These are phyloP conservation scores for Dipodascopsis tothii DNA, from an alignment of 805 yeast species.

Conservation along the genomic window DNA sequence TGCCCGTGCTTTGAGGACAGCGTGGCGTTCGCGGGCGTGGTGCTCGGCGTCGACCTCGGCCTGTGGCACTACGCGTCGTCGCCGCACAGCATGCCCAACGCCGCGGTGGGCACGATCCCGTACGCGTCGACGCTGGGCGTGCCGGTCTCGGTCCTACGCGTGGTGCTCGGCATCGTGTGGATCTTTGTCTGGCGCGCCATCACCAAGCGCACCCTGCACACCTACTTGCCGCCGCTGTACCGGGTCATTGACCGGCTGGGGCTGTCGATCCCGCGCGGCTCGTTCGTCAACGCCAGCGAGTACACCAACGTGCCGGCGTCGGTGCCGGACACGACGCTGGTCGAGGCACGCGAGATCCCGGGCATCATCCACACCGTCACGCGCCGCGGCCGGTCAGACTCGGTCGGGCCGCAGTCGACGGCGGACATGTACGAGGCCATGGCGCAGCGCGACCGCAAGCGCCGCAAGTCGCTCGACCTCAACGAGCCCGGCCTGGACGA, in stretches of 20 bases:
- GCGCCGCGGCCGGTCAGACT: constrained; percentile 30
- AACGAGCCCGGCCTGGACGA: neutral
- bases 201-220: constrained; percentile 59
- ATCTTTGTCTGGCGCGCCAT: constrained; percentile 68
- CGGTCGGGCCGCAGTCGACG: constrained; percentile 38
- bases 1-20: constrained; percentile 96
- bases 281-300: constrained; percentile 34
- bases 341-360: constrained; percentile 30
- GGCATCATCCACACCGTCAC: constrained; percentile 27
- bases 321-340: constrained; percentile 32
- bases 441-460: constrained; percentile 28
- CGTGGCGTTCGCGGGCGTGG: constrained; percentile 85
- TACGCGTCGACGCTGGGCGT: constrained; percentile 41
- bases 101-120: constrained; percentile 36
- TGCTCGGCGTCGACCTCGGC: constrained; percentile 65
- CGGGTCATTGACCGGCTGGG: constrained; percentile 34
- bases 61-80: constrained; percentile 41
- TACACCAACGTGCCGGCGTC: constrained; percentile 31
- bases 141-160: constrained; percentile 39
- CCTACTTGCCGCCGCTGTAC: constrained; percentile 54
- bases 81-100: constrained; percentile 18
- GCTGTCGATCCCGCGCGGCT: constrained; percentile 35
- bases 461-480: constrained; percentile 13
- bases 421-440: constrained; percentile 37
- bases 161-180: constrained; percentile 51